Base-by-base conservation (phyloP, 1,284 basidiomycete genomes). In the Cutaneotrichosporon arboriforme region DNA sequence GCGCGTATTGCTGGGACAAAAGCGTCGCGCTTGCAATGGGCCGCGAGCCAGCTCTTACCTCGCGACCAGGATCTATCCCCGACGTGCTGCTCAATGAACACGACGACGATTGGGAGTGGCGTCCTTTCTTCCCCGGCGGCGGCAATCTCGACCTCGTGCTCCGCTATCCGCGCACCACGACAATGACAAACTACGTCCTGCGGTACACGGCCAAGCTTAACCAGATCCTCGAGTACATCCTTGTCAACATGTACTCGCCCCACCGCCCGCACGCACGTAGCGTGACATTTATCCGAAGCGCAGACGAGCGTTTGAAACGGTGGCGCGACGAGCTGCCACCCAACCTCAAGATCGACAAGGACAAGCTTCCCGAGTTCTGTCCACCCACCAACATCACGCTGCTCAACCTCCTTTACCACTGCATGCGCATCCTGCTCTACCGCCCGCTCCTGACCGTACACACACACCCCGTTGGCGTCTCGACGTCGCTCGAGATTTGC, bases 201-300 rank as follows among this genome's bases (percentile, higher is more conserved):
- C 42, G 46, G 4, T 54, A 60, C 42, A 53, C 53, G 7, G 38
- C 53, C 18, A 41, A 50, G 38, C 59, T 63, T 3, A 55, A 63
- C 43, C 49, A 57, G 41, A 63, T 63, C 44, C 59, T 63, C 40
- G 61, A 63, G 39, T 54, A 47, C 7, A 63, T 63, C 40, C 55
- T 63, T 8, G 53, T 57, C 42, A 61, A 61, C 57, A 63, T 63
- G 61, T 63, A 63, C 49, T 54, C 51, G 4, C 59, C 59, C 1
- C 55, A 60, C 26, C 55, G 61, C 4, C 61, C 61, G 3, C 53
- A 63, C 17, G 61, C 59, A 14, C 61, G 61, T 17, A 49, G 44
- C 4, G 46, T 56, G 3, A 49, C 52, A 4, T 61, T 61, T 36
- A 57, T 63, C 34, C 54, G 55, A 17, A 48, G 40, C 10, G 48